Percentiles rank a stretch among this genome's conserved stretches.
Conservation (phyloP, 2,329 filamentous ascomycete species). For the Verticillium albo-atrum region DNA sequence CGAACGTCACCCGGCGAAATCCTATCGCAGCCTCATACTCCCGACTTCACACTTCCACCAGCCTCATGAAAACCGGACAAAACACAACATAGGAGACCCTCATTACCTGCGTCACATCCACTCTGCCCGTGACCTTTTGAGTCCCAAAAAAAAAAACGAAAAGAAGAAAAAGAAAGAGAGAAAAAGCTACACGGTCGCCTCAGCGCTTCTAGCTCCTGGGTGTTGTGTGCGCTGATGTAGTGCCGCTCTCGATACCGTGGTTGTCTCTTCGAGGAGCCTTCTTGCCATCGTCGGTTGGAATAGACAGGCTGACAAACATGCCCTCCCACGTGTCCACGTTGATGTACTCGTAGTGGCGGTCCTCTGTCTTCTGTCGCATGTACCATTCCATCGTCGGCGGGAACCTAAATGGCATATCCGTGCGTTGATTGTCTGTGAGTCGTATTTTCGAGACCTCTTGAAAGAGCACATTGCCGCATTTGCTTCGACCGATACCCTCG, state of each 20-base stretch:
- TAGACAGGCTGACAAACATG: constrained; percentile 24
- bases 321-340: constrained; percentile 37
- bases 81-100: too few relatives aligned
- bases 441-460: constrained; percentile 25
- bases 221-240: not conserved
- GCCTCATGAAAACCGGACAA: too few relatives aligned
- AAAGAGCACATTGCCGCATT: constrained; percentile 40
- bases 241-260: not conserved
- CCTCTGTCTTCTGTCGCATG: constrained; percentile 36
- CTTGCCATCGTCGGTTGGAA: not conserved
- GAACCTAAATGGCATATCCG: constrained; percentile 34
- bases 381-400: constrained; percentile 50
- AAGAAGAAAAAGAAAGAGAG: not conserved
- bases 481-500: constrained; percentile 13
- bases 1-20: not conserved
- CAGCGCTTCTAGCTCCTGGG: not conserved
- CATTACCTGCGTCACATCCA: too few relatives aligned
- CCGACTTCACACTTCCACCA: too few relatives aligned
- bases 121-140: too few relatives aligned
- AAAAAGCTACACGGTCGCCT: not conserved
- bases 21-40: too few relatives aligned
- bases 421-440: constrained; percentile 10
- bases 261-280: not conserved
- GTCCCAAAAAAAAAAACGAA: too few relatives aligned
- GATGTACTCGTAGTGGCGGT: constrained; percentile 46